A percentile compares a stretch with the other conserved stretches of the same genome.
Evolutionary conservation across 192 early-diverging fungal species (phyloP).

Genomic region (Dissophora ornata): DNA sequence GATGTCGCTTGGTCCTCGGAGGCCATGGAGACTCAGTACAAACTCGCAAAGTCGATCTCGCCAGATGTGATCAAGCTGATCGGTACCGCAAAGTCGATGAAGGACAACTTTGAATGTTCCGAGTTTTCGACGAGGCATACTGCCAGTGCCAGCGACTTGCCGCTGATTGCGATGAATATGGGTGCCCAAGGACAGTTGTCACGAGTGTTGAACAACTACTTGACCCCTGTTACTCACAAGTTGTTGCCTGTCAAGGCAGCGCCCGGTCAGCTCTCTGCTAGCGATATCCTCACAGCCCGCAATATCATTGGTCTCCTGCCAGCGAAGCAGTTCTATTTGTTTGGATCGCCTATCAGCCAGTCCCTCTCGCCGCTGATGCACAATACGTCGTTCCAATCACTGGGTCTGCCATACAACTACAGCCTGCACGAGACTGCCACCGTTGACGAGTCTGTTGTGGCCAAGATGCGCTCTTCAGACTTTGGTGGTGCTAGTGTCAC

Average conservation of each 20-base stretch:
- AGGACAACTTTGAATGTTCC: slow-evolving; percentile 87
- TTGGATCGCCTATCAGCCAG: slow-evolving; percentile 90
- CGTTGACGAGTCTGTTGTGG: slow-evolving; percentile 68
- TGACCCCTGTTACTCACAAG: slow-evolving; percentile 96
- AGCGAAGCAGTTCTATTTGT: slow-evolving; percentile 80
- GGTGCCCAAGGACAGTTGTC: slow-evolving; percentile 89
- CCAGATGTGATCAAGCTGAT: slow-evolving; percentile 93
- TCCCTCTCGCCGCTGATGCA: slow-evolving; percentile 93
- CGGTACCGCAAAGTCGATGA: slow-evolving; percentile 75
- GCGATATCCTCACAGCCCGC: slow-evolving; percentile 81
- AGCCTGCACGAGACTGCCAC: slow-evolving; percentile 75
- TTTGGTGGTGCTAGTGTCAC: slow-evolving; percentile 98
- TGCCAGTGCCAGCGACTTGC: slow-evolving; percentile 56
- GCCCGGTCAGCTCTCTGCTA: slow-evolving; percentile 90
- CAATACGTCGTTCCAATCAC: slow-evolving; percentile 87
- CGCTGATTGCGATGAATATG: slow-evolving; percentile 97
- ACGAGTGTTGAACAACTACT: slow-evolving; percentile 86
- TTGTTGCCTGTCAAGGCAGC: slow-evolving; percentile 83
- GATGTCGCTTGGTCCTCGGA: slow-evolving; percentile 71
- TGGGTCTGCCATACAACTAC: slow-evolving; percentile 90
- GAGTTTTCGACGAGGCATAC: slow-evolving; percentile 69
- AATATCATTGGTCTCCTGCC: slow-evolving; percentile 73
- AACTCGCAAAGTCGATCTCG: slow-evolving; percentile 66
- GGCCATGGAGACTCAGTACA: slow-evolving; percentile 66
- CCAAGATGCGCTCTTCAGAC: slow-evolving; percentile 57